Base-by-base conservation (phyloP, 169 alveolate species). In the Eimeria acervulina region DNA sequence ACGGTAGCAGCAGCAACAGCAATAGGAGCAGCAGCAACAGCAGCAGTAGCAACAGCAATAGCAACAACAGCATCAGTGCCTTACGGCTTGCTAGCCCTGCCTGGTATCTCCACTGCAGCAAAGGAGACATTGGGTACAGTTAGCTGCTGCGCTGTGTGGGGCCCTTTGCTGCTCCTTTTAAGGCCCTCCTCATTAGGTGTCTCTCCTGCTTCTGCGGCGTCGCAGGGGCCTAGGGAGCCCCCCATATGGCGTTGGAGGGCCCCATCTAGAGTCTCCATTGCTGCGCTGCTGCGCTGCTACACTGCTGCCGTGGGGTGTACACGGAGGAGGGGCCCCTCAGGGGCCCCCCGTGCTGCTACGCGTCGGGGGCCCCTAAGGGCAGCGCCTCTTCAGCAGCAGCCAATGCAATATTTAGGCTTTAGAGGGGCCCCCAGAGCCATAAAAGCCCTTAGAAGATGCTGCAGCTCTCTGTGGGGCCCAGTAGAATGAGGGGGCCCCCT, bases 51-150 rank as follows among this genome's bases (percentile, higher is more conserved):
- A 51, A 51, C 59, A 51, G 15, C 59, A 51, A 1, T 17, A 51
- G 59, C 59, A 51, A 17, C 7, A 51, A 17, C 90, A 68, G 80
- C 80, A 68, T 1, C 80, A 31, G 38, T 23, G 80, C 3, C 80
- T 40, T 21, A 81, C 90, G 70, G 72, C 42, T 44, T 42, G 44
- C 23, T 81, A 17, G 52, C 52, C 42, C 15, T 81, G 36, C 90
- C 90, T 1, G 90, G 90, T n/a, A 81, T 81, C 70, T 81, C 90
- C 33, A 81, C 90, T 44, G 70, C 90, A 42, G 90, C 70, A 17
- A 81, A 21, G 33, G 70, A 21, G 1, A 81, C 90, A 26, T 47
- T 28, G 10, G 90, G 90, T 13, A 81, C 17, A 6, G 42, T 72
- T 19, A 81, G 23, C 13, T n/a, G 33, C 33, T 42, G 87, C 23